These are phyloP conservation scores for Tritrichomonas foetus DNA, from an alignment of 208 protist genomes.

Conservation along the genomic window DNA sequence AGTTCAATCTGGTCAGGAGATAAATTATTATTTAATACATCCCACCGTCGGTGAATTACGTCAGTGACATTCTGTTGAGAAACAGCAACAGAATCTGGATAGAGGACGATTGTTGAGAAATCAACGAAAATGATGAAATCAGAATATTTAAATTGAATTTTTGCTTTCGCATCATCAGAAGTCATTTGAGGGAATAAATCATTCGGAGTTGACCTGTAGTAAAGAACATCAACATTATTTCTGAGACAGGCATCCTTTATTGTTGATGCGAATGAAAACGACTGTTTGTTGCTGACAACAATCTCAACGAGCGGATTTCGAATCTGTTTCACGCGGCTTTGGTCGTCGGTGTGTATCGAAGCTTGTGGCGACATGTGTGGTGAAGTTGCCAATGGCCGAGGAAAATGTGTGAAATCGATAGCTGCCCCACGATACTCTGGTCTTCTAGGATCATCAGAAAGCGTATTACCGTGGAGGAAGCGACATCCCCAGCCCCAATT, in stretches of 20 bases:
- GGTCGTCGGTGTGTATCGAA: neutral
- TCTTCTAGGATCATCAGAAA: neutral
- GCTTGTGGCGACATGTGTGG: neutral
- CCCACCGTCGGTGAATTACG: neutral
- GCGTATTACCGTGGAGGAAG: neutral
- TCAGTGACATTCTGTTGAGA: neutral
- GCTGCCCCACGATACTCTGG: constrained; percentile 9
- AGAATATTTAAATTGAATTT: neutral
- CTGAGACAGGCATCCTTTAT: neutral
- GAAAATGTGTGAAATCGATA: constrained; percentile 27
- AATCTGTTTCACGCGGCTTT: neutral
- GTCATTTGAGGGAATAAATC: neutral
- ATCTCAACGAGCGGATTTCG: constrained; percentile 19
- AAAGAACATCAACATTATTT: neutral
- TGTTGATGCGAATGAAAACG: neutral
- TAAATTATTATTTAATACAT: neutral
- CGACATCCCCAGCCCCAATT: constrained; percentile 26
- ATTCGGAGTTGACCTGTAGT: neutral
- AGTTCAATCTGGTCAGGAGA: neutral
- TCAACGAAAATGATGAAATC: constrained; percentile 20
- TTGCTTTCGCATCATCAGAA: neutral
- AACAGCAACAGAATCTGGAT: neutral
- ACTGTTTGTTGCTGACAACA: neutral
- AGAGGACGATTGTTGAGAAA: neutral
- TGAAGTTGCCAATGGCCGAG: neutral